A percentile compares a stretch with the other conserved stretches of the same genome.
Conservation (phyloP, 352 stramenopile genomes). For the Phytophthora citricola region DNA sequence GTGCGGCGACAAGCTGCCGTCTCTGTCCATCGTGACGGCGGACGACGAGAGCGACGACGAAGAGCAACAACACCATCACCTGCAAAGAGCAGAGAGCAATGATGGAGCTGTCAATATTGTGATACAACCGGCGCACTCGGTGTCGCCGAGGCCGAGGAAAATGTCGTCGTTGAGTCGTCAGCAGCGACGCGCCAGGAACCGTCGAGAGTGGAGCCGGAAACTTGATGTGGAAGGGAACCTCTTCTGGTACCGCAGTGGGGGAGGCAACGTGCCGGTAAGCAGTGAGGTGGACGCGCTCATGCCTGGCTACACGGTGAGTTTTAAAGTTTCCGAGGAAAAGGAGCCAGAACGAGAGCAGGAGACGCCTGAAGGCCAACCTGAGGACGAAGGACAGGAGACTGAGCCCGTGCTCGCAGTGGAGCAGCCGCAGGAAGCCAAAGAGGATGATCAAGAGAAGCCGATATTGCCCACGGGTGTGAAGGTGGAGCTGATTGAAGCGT, state of each 20-base stretch:
- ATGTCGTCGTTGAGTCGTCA: conserved; percentile 46
- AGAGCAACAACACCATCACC: conserved; percentile 10
- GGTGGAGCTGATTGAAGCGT: conserved; percentile 40
- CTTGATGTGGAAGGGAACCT: conserved; percentile 65
- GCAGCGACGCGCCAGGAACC: conserved; percentile 48
- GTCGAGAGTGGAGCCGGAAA: conserved; percentile 73
- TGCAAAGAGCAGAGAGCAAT: conserved; percentile 7
- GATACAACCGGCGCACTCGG: conserved; percentile 7
- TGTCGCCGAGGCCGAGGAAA: conserved; percentile 36
- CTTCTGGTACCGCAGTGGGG: conserved; percentile 62
- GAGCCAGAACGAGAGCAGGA: conserved; percentile 19
- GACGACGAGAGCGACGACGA: conserved; percentile 36
- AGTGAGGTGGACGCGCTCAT: conserved; percentile 21
- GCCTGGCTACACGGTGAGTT: conserved; percentile 40
- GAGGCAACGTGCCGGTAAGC: conserved; percentile 20
- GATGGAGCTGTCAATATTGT: conserved; percentile 19
- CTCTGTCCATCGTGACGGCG: conserved; percentile 27
- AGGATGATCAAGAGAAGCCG: conserved; percentile 21
- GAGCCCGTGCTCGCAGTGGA: conserved; percentile 25
- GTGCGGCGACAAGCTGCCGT: conserved; percentile 61
- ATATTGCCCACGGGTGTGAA: conserved; percentile 29
- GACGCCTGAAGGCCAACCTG: conserved; percentile 6
- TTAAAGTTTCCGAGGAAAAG: conserved; percentile 35
- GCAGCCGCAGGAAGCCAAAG: conserved; percentile 20
- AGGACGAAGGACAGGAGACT: conserved; percentile 12